Base-by-base conservation (phyloP, 2,329 filamentous ascomycete genomes). In the Calonectria pauciramosa region DNA sequence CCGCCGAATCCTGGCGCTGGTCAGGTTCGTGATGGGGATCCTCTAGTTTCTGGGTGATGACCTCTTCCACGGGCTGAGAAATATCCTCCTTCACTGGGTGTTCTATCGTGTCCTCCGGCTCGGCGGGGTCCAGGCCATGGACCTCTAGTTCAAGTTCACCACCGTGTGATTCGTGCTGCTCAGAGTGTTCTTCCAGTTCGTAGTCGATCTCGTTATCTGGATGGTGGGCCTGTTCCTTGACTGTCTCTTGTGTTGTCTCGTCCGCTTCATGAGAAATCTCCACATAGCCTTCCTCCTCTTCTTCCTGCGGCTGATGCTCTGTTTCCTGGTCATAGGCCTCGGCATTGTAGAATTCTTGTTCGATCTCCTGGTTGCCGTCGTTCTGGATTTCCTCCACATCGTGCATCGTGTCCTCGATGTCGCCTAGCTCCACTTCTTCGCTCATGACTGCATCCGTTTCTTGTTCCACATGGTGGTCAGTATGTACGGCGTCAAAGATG, bases 181-280 rank as follows among this genome's bases (percentile, higher is more conserved):
- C 80, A 2, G 73, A 71, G 28, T 75, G 68, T 26, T 81, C 80
- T 26, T 80, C 80, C 44, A 80, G 52, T 63, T 83, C 81, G 63
- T 83, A 83, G 68, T 83, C 80, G 64, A 83, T 83, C 75, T 83
- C 82, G 51, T 83, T 77, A 44, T 75, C 51, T 47, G 74, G 76
- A 60, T 59, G 67, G 47, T 75, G 63, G 32, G 74, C 75, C 47
- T 78, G 73, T 36, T 78, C 63, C 44, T 75, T 41, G n/a, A 63
- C 20, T 14, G 30, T 23, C 18, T 51, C n/a, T 11, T 30, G 54
- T 9, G 16, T 41, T 36, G 14, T 60, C 2, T 56, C 51, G 16
- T 66, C 56, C 68, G 41, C 56, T 59, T 75, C 71, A 9, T 75
- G 59, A 28, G 72, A 18, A n/a, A 68, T 60, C 28, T 76, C 66